Evolutionary conservation across 495 filamentous ascomycete genomes (phyloP).

Genomic region (Penicillium tannophilum): DNA sequence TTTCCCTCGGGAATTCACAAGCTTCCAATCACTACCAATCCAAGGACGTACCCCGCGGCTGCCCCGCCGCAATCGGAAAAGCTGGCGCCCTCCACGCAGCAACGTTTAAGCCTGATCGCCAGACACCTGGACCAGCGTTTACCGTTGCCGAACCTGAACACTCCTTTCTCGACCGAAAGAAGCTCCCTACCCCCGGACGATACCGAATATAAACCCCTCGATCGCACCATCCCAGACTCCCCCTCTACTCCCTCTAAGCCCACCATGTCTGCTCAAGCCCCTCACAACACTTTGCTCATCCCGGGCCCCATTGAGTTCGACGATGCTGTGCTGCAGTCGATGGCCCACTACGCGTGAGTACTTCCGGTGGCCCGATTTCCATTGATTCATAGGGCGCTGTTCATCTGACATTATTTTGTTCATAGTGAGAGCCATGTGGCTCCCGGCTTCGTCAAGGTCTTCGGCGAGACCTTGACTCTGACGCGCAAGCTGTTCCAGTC

Average conservation of each 20-base stretch:
- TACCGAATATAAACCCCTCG: constrained; percentile 56
- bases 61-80: constrained; percentile 46
- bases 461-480: constrained; percentile 86
- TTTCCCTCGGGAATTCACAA: constrained; percentile 33
- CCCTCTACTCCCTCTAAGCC: constrained; percentile 20
- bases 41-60: constrained; percentile 38
- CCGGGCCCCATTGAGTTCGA: constrained; percentile 98
- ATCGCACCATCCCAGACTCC: constrained; percentile 37
- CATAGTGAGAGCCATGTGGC: constrained; percentile 88
- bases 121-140: constrained; percentile 70
- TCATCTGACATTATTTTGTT: not conserved
- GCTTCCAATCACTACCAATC: constrained; percentile 17
- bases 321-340: constrained; percentile 92
- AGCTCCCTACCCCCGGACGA: constrained; percentile 56
- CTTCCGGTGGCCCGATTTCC: not conserved
- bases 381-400: not conserved
- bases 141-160: constrained; percentile 64
- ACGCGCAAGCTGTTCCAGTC: constrained; percentile 93
- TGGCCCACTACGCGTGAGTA: constrained; percentile 90
- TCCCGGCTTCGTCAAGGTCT: constrained; percentile 81
- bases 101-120: constrained; percentile 77
- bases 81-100: constrained; percentile 61
- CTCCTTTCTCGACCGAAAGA: constrained; percentile 68
- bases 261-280: constrained; percentile 74
- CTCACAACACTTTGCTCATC: constrained; percentile 84